A percentile compares a stretch with the other conserved stretches of the same genome.
Evolutionary conservation across 1,284 basidiomycete species (phyloP).

Genomic region (Trametes versicolor): DNA sequence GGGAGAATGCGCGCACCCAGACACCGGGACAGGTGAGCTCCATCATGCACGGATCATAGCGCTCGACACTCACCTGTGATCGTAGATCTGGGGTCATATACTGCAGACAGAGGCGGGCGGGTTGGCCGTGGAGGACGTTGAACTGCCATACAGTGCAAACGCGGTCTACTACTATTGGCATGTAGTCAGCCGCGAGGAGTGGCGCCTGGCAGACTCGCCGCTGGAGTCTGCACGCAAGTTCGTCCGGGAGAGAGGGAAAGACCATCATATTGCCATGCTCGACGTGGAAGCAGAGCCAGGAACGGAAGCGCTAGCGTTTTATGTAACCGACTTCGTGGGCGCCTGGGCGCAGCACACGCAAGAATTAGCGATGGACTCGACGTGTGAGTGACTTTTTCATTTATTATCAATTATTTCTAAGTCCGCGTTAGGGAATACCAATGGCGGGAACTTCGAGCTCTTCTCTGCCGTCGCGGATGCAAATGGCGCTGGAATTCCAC

Average conservation of each 20-base stretch:
- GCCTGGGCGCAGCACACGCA: slow-evolving; percentile 27
- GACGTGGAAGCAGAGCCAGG: slow-evolving; percentile 24
- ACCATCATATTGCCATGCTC: slow-evolving; percentile 15
- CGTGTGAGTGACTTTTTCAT: slow-evolving; percentile 26
- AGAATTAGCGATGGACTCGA: slow-evolving; percentile 34
- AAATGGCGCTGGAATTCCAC: slow-evolving; percentile 27
- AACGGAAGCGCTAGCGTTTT: slow-evolving; percentile 26
- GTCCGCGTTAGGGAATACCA: slow-evolving; percentile 24
- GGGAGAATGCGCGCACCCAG: background rate
- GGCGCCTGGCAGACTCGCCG: slow-evolving; percentile 23
- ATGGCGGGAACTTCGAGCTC: slow-evolving; percentile 29
- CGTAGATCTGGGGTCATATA: slow-evolving; percentile 8
- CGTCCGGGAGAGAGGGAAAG: background rate
- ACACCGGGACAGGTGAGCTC: slow-evolving; percentile 3
- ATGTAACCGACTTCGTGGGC: slow-evolving; percentile 27
- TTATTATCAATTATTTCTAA: slow-evolving; percentile 23
- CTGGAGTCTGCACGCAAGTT: slow-evolving; percentile 22
- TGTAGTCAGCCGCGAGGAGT: slow-evolving; percentile 12
- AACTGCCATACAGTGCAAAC: slow-evolving; percentile 5
- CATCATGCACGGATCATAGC: background rate
- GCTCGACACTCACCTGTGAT: background rate
- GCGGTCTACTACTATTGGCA: slow-evolving; percentile 33
- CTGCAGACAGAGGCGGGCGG: background rate
- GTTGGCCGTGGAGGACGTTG: background rate
- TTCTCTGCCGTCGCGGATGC: slow-evolving; percentile 31